These are phyloP conservation scores for Breynia disticha DNA, from an alignment of 441 rosid species.

Conservation along the genomic window DNA sequence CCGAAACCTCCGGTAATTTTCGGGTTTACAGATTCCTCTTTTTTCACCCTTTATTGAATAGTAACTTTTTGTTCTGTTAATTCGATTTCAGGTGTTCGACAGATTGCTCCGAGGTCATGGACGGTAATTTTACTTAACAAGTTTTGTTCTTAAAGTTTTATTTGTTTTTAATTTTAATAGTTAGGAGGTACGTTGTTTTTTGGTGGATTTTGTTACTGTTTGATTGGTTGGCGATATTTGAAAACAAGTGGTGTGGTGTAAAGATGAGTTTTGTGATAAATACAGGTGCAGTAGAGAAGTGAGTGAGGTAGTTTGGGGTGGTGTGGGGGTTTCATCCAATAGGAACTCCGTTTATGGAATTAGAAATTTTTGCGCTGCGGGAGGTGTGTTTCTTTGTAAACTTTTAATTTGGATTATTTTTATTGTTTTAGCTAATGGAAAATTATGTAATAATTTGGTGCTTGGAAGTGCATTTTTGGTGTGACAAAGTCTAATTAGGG, in stretches of 20 bases:
- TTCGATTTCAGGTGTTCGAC: constrained; percentile 2
- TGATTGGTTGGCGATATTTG: not conserved
- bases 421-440: constrained; percentile 1
- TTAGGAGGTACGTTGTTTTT: not conserved
- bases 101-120: constrained; percentile 22
- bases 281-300: constrained; percentile 42
- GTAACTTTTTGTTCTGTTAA: not conserved
- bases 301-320: constrained; percentile 29
- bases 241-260: constrained; percentile 13
- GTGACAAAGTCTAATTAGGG: too few species aligned
- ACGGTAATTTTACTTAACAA: constrained; percentile 33
- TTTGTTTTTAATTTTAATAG: not conserved
- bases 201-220: not conserved
- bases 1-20: too few species aligned
- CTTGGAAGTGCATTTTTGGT: too few species aligned
- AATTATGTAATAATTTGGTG: not conserved
- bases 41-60: too few species aligned
- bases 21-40: too few species aligned
- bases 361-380: constrained; percentile 52
- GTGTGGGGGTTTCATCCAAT: constrained; percentile 34
- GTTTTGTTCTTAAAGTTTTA: not conserved
- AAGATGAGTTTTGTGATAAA: constrained; percentile 15
- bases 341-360: constrained; percentile 42
- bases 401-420: constrained; percentile 11
- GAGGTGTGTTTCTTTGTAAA: constrained; percentile 38